Percentiles rank a stretch among this genome's conserved stretches.
These are phyloP conservation scores for Syncephalis fuscata DNA, from an alignment of 371 early-diverging fungal genomes.

Conservation along the genomic window DNA sequence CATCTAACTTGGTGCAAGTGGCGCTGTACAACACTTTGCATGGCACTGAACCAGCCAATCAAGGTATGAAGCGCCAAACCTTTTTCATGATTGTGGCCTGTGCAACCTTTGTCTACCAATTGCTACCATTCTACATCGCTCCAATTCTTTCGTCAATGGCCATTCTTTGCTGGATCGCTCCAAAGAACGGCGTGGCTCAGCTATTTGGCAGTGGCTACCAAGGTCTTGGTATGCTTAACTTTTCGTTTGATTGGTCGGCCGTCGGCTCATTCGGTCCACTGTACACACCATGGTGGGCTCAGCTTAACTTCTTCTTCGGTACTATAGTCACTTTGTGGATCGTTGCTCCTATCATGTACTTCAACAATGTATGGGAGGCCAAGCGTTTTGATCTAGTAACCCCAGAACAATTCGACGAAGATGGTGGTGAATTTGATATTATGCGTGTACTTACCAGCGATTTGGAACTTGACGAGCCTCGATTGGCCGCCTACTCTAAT, in stretches of 20 bases:
- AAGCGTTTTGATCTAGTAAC: conserved; percentile 8
- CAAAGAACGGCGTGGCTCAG: conserved; percentile 25
- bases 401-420: background rate
- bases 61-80: too few species aligned
- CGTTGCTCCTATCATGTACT: conserved; percentile 51
- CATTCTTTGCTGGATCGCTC: conserved; percentile 19
- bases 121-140: conserved; percentile 35
- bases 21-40: conserved; percentile 63
- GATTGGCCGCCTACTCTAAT: too few species aligned
- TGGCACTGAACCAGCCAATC: conserved; percentile 5
- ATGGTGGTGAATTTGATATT: too few species aligned
- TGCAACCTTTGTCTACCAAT: conserved; percentile 27
- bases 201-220: conserved; percentile 23
- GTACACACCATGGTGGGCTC: conserved; percentile 18
- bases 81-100: too few species aligned
- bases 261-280: conserved; percentile 15
- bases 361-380: conserved; percentile 26
- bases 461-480: too few species aligned
- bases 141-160: conserved; percentile 27
- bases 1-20: conserved; percentile 49
- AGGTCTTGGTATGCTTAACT: conserved; percentile 18
- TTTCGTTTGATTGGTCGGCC: conserved; percentile 17
- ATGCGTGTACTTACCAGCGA: too few species aligned
- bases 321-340: conserved; percentile 57
- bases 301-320: conserved; percentile 14